Percentiles rank a stretch among this genome's conserved stretches.
These are phyloP conservation scores for Trichosporon asahii DNA, from an alignment of 1,284 basidiomycete species.

Conservation along the genomic window DNA sequence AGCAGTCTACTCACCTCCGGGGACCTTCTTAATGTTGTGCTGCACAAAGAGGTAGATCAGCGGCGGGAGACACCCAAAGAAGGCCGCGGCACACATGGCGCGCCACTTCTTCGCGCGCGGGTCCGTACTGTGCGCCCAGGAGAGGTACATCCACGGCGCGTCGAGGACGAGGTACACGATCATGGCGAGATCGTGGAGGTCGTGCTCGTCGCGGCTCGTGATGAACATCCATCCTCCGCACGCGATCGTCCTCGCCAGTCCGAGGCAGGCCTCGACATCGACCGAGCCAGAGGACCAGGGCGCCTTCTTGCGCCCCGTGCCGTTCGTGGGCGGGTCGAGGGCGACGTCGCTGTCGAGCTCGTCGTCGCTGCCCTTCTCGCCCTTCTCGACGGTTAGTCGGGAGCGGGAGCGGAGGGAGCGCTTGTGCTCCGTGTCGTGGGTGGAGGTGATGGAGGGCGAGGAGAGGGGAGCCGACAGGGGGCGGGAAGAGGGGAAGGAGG, in stretches of 20 bases:
- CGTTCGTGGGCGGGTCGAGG: neutral
- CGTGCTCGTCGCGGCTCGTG: conserved; percentile 58
- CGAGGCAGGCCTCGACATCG: conserved; percentile 57
- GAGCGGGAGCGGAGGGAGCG: conserved; percentile 10
- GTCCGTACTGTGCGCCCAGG: conserved; percentile 54
- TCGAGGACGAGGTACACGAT: conserved; percentile 75
- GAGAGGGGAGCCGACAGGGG: neutral
- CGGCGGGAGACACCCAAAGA: conserved; percentile 67
- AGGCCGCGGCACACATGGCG: conserved; percentile 42
- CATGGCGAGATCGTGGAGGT: conserved; percentile 85
- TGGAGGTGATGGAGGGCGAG: neutral
- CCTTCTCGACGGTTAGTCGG: neutral
- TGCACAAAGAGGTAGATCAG: conserved; percentile 79
- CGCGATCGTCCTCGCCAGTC: conserved; percentile 69
- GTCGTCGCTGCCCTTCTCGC: neutral
- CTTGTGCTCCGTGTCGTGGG: neutral
- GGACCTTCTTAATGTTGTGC: conserved; percentile 72
- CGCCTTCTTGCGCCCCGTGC: neutral
- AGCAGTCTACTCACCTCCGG: conserved; percentile 61
- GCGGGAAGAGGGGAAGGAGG: neutral
- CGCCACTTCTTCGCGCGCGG: conserved; percentile 14
- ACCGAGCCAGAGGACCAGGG: conserved; percentile 8
- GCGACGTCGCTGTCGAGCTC: conserved; percentile 2
- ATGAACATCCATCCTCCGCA: conserved; percentile 81
- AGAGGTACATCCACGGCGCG: conserved; percentile 81